Evolutionary conservation across 129 eudicot genomes (phyloP), one percentile per base, ranked within the genome.

Genomic region (Tagetes patula): DNA sequence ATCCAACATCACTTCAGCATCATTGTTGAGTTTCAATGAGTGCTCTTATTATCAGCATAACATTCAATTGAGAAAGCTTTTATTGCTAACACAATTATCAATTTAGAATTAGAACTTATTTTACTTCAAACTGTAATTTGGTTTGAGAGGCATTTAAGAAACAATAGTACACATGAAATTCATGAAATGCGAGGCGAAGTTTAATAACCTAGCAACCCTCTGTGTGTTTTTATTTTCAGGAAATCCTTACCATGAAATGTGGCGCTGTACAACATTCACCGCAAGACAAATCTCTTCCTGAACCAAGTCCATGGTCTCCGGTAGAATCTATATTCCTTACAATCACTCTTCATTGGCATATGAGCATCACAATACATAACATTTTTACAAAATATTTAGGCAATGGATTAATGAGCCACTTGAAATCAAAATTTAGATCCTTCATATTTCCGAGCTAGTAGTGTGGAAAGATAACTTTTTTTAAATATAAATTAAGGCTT

Each of bases 291-390:
- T 79, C 95, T 79, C 65, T 85, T 41, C 97, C 95, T 67, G 96
- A 95, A 80, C 97, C 91, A 53, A 76, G 94, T 79, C 99, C 99
- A 72, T 95, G 97, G 97, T 95, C 97, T 71, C 99, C 99, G 88
- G 99, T 95, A 94, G 84, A 41, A 73, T 74, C 77, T 70, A 38
- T 27, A 40, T 14, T 65, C 61, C 62, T 55, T n/a, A 70, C 39
- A 45, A 49, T 68, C 2, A 30, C 36, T 53, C 48, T 67, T 59
- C 6, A 40, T n/a, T 43, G 14, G 30, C 47, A 77, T 74, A 40
- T 38, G 37, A 13, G 65, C 70, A 63, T 65, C 36, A 52, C 9
- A 33, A 13, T 60, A 5, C 38, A 50, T 3, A 52, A 71, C n/a
- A 9, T 8, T 63, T 69, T 63, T 38, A 14, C 38, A 38, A 49